phyloP scores from a whole-genome alignment of 2,329 filamentous ascomycete species.

The Neobulgaria alba region DNA sequence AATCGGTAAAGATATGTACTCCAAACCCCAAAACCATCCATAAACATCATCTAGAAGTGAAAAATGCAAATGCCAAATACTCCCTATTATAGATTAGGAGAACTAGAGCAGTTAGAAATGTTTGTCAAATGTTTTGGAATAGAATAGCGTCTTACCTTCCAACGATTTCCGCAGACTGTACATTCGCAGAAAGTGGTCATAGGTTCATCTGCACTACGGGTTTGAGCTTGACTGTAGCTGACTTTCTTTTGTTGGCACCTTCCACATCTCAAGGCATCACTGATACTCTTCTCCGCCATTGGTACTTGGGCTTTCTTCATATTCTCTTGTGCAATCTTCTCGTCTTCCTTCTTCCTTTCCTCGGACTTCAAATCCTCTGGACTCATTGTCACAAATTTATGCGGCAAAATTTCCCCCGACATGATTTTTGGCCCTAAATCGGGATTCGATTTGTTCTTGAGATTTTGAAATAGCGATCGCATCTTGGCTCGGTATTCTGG shows the following conservation, averaged over 20 bases:
- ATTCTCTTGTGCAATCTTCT: slow-evolving; percentile 77
- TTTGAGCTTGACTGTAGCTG: slow-evolving; percentile 94
- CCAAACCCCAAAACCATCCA: slow-evolving; percentile 23
- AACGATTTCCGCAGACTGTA: slow-evolving; percentile 59
- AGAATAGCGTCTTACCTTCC: slow-evolving; percentile 53
- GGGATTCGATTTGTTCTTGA: slow-evolving; percentile 85
- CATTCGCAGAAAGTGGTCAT: slow-evolving; percentile 72
- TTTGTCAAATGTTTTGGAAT: background rate
- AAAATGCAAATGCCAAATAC: slow-evolving; percentile 15
- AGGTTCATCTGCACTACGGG: slow-evolving; percentile 88
- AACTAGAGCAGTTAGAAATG: slow-evolving; percentile 22
- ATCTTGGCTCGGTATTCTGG: slow-evolving; percentile 79
- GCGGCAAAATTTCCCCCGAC: slow-evolving; percentile 60
- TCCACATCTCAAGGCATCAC: slow-evolving; percentile 77
- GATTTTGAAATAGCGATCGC: slow-evolving; percentile 84
- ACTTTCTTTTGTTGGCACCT: slow-evolving; percentile 93
- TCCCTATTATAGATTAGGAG: slow-evolving; percentile 20
- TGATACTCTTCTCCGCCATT: slow-evolving; percentile 84
- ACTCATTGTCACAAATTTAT: slow-evolving; percentile 75
- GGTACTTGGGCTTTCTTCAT: slow-evolving; percentile 96
- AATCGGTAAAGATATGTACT: no score
- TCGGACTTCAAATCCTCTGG: slow-evolving; percentile 86
- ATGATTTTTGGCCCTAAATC: slow-evolving; percentile 70
- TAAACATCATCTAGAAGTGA: slow-evolving; percentile 13
- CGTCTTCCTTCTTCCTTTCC: slow-evolving; percentile 68